phyloP scores from a whole-genome alignment of 495 filamentous ascomycete species.

The Daldinia caldariorum region DNA sequence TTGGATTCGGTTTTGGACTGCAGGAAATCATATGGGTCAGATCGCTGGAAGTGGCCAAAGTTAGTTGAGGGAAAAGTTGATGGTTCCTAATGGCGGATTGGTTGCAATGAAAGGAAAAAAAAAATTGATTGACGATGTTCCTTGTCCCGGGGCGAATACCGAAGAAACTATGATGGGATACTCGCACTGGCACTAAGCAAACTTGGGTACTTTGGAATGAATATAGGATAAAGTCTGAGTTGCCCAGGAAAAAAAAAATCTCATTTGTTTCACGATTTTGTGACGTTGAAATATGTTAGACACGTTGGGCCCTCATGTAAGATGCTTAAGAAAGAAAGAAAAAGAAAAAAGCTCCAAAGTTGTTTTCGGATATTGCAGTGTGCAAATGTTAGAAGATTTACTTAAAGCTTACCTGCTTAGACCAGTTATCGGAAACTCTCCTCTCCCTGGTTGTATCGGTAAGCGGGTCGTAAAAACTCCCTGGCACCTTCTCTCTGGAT shows the following conservation, averaged over 20 bases:
- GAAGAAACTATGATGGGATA: slow-evolving; percentile 9
- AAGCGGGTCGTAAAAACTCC: slow-evolving; percentile 67
- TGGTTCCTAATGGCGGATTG: slow-evolving; percentile 18
- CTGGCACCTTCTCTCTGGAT: slow-evolving; percentile 56
- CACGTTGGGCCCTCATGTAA: slow-evolving; percentile 9
- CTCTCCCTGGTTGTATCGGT: slow-evolving; percentile 61
- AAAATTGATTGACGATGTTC: slow-evolving; percentile 35
- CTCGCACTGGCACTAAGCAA: slow-evolving; percentile 43
- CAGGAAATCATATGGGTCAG: slow-evolving; percentile 64
- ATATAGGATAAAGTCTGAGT: slow-evolving; percentile 11
- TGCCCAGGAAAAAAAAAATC: neutral
- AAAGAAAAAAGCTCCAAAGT: slow-evolving; percentile 8
- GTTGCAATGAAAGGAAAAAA: slow-evolving; percentile 29
- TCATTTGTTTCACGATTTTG: slow-evolving; percentile 2
- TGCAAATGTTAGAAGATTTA: slow-evolving; percentile 24
- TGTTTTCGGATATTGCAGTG: neutral
- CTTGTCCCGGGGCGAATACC: slow-evolving; percentile 24
- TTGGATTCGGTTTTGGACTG: slow-evolving; percentile 48
- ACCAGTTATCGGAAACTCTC: slow-evolving; percentile 56
- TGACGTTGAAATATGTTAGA: neutral
- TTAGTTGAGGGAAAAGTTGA: slow-evolving; percentile 30
- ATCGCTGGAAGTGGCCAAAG: slow-evolving; percentile 50
- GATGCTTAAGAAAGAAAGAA: slow-evolving; percentile 19
- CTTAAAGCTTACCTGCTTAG: slow-evolving; percentile 46
- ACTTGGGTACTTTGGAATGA: slow-evolving; percentile 28